Base-by-base conservation (phyloP, 805 yeast genomes). In the Lachancea lanzarotensis region DNA sequence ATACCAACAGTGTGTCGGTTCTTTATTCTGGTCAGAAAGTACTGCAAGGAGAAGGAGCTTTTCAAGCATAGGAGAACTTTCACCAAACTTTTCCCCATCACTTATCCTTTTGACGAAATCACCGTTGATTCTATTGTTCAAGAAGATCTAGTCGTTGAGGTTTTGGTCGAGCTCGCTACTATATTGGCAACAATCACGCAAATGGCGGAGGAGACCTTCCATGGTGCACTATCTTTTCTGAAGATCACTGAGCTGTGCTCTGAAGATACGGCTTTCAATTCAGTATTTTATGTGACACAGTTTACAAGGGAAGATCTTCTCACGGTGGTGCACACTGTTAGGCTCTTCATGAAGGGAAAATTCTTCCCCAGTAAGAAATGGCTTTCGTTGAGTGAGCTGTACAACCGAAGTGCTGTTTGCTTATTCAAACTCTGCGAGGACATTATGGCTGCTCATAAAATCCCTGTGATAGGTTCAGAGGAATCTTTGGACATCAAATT, bases 41-140 rank as follows among this genome's bases (percentile, higher is more conserved):
- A 60, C 68, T 79, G 59, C 61, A 59, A 68, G 48, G 59, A 52
- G 15, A 51, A 55, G 20, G 57, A 55, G 12, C 67, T 70, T 43
- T 75, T 76, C 63, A 73, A 72, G 47, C 75, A 80, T 30, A 80
- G 76, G 63, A 74, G 87, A 66, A 73, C 79, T 0, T 84, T 81
- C 56, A 81, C 87, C 0, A 72, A 70, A 22, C 65, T 86, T 34
- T 89, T 87, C 68, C 95, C 93, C 8, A 70, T 72, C 25, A 62
- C 66, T 13, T 77, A 75, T 55, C 95, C 95, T 15, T 81, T 82
- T 56, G 65, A 66, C 39, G 81, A 78, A 35, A 56, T 71, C 26
- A 78, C 90, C 0, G 75, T 84, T 52, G 95, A 88, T 57, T 82
- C 95, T 0, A 70, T 81, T 36, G 84, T 85, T 16, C 77, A 79